phyloP scores from a whole-genome alignment of 208 protist genomes.

The Crithidia expoeki region DNA sequence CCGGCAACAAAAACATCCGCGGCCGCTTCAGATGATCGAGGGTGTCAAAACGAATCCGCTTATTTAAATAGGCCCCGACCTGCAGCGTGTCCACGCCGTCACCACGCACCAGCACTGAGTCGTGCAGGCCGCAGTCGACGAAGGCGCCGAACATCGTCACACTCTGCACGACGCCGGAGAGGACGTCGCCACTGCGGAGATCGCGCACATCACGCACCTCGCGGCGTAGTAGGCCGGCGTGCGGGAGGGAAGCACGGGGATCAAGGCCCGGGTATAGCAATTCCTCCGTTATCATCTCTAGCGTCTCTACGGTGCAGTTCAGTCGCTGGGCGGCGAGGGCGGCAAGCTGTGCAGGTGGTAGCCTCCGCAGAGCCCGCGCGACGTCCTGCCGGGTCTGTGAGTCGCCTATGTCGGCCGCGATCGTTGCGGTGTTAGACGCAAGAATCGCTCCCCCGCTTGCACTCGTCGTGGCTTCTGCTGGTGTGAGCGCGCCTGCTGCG shows the following conservation, averaged over 20 bases:
- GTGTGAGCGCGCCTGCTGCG: conserved; percentile 22
- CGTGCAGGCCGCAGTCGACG: conserved; percentile 84
- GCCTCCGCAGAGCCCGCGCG: conserved; percentile 15
- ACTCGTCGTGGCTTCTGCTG: neutral
- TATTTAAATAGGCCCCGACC: conserved; percentile 52
- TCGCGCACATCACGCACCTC: conserved; percentile 42
- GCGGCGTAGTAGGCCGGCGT: conserved; percentile 74
- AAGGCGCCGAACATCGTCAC: conserved; percentile 88
- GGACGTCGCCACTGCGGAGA: conserved; percentile 50
- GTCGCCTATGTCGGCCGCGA: neutral
- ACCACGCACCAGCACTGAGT: conserved; percentile 68
- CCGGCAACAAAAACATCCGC: conserved; percentile 39
- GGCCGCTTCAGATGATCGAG: conserved; percentile 67
- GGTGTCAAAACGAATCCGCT: conserved; percentile 40
- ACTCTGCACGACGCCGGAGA: conserved; percentile 70
- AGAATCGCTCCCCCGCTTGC: neutral
- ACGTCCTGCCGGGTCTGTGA: conserved; percentile 21
- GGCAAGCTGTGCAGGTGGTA: conserved; percentile 25
- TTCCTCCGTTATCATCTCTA: conserved; percentile 63
- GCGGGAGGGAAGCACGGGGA: conserved; percentile 67
- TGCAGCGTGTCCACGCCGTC: conserved; percentile 55
- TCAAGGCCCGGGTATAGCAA: conserved; percentile 70
- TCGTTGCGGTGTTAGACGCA: too few relatives aligned
- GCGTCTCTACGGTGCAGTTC: conserved; percentile 61
- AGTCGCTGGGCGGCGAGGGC: conserved; percentile 32